Percentiles rank a stretch among this genome's conserved stretches.
These are phyloP conservation scores for Tausonia pullulans DNA, from an alignment of 1,284 basidiomycete species.

Conservation along the genomic window DNA sequence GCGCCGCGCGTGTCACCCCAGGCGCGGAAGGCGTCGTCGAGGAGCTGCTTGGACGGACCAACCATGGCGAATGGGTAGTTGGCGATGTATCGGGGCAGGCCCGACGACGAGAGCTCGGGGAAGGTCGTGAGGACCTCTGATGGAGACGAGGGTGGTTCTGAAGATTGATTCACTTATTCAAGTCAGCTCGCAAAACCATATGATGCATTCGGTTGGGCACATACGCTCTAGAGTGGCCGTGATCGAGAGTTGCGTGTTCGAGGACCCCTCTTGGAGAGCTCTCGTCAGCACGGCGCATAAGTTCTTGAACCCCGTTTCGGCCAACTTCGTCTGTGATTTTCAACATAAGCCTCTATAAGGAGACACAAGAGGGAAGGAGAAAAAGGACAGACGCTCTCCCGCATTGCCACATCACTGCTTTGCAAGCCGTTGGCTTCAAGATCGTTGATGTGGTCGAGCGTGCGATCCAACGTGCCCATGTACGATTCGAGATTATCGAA, in stretches of 20 bases:
- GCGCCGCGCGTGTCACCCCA: conserved; percentile 3
- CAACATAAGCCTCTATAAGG: too few species aligned
- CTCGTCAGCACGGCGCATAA: not conserved
- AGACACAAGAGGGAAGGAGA: not conserved
- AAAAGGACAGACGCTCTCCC: not conserved
- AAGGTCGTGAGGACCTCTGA: not conserved
- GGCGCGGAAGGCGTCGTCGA: not conserved
- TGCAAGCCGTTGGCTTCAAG: conserved; percentile 5
- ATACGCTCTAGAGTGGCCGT: too few species aligned
- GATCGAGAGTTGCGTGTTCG: not conserved
- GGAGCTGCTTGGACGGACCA: not conserved
- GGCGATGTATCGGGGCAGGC: not conserved
- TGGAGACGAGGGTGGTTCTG: not conserved
- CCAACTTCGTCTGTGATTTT: not conserved
- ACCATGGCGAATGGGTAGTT: not conserved
- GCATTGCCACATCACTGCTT: not conserved
- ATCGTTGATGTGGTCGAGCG: conserved; percentile 4
- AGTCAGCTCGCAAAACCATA: too few species aligned
- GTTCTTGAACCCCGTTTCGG: conserved; percentile 6
- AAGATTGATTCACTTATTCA: too few species aligned
- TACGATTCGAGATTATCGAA: not conserved
- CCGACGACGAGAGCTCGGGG: not conserved
- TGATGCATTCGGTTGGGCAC: too few species aligned
- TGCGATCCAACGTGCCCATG: not conserved
- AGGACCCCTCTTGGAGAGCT: not conserved